These are phyloP conservation scores for Phytophthora hibernalis DNA, from an alignment of 352 stramenopile genomes.

Conservation along the genomic window DNA sequence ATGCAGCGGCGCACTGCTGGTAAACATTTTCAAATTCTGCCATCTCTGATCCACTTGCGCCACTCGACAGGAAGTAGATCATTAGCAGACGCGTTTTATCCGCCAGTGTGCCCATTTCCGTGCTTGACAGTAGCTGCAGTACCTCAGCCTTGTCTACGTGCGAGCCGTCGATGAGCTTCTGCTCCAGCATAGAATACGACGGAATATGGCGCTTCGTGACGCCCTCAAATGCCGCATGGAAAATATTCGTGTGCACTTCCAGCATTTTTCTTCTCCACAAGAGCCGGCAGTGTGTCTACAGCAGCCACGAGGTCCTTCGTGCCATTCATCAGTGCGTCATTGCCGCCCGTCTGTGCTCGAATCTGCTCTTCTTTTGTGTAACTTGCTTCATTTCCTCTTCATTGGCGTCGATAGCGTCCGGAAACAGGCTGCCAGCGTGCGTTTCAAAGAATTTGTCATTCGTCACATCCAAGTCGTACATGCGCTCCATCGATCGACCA, in stretches of 20 bases:
- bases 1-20: slow-evolving; percentile 54
- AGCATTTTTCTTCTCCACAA: slow-evolving; percentile 92
- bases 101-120: slow-evolving; percentile 69
- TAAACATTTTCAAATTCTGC: slow-evolving; percentile 78
- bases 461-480: slow-evolving; percentile 84
- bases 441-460: slow-evolving; percentile 85
- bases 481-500: slow-evolving; percentile 59
- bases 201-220: slow-evolving; percentile 84
- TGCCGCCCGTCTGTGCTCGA: slow-evolving; percentile 72
- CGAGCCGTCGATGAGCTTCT: slow-evolving; percentile 86
- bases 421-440: slow-evolving; percentile 81
- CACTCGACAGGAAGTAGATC: slow-evolving; percentile 89
- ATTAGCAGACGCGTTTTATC: slow-evolving; percentile 90
- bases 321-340: slow-evolving; percentile 69
- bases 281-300: slow-evolving; percentile 82
- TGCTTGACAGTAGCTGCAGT: slow-evolving; percentile 67
- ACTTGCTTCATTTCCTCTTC: slow-evolving; percentile 91
- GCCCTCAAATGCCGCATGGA: slow-evolving; percentile 82
- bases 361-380: slow-evolving; percentile 88
- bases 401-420: slow-evolving; percentile 86
- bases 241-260: slow-evolving; percentile 90
- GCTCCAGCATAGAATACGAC: slow-evolving; percentile 86
- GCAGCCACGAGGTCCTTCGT: slow-evolving; percentile 86
- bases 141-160: slow-evolving; percentile 76
- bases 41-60: slow-evolving; percentile 72